Conservation (phyloP, 495 filamentous ascomycete genomes). For the Podospora didyma region DNA sequence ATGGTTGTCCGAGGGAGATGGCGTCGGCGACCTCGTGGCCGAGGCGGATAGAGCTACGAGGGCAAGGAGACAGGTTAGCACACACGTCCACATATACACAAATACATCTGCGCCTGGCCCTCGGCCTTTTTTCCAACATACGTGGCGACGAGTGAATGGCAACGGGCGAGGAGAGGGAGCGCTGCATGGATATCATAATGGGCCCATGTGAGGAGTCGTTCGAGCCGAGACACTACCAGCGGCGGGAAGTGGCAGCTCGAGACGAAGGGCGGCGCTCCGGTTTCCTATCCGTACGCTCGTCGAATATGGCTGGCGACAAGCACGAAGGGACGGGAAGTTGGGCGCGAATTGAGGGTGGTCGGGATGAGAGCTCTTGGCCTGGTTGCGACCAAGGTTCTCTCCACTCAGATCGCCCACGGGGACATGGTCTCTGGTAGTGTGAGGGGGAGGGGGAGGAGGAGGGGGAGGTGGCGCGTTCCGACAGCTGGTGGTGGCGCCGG, state of each 20-base stretch:
- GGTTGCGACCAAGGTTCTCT: conserved; percentile 12
- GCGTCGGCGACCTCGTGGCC: conserved; percentile 38
- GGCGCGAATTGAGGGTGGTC: not conserved
- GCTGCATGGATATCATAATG: conserved; percentile 55
- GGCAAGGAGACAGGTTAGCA: conserved; percentile 30
- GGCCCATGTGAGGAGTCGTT: conserved; percentile 31
- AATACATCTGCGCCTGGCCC: conserved; percentile 1
- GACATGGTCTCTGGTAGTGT: conserved; percentile 11
- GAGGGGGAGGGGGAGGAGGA: not conserved
- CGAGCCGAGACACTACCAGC: conserved; percentile 21
- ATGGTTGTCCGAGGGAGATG: conserved; percentile 40
- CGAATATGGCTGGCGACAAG: too few species aligned
- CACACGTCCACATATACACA: conserved; percentile 7
- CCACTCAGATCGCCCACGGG: conserved; percentile 12
- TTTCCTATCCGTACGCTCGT: too few species aligned
- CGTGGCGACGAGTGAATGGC: conserved; percentile 47
- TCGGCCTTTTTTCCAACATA: conserved; percentile 35
- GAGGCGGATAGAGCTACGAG: conserved; percentile 27
- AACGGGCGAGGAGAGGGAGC: conserved; percentile 49
- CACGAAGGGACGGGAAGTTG: not conserved
- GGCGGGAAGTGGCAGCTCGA: not conserved
- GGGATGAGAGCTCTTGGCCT: conserved; percentile 10
- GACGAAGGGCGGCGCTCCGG: too few species aligned
- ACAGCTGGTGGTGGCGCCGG: not conserved
- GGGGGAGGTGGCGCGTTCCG: not conserved